These are phyloP conservation scores for Ceratocystis eucalypticola DNA, from an alignment of 2,329 filamentous ascomycete genomes.

Conservation along the genomic window DNA sequence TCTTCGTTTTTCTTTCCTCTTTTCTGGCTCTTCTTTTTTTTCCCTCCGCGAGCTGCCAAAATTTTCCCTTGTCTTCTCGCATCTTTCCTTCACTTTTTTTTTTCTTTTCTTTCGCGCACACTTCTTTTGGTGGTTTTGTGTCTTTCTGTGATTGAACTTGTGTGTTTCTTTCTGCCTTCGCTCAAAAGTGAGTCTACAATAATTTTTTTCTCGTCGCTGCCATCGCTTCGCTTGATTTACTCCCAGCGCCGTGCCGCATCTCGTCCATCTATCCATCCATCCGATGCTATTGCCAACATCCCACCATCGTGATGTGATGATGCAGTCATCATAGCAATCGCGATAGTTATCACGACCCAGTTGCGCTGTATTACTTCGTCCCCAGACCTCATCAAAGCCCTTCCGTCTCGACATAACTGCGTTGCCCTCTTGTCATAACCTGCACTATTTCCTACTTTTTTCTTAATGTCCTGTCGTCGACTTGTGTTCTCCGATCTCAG, in stretches of 20 bases:
- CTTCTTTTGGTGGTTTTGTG: slow-evolving; percentile 23
- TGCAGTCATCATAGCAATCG: slow-evolving; percentile 6
- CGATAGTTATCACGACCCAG: background rate
- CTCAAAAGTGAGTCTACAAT: slow-evolving; percentile 38
- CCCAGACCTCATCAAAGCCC: background rate
- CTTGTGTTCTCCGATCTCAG: background rate
- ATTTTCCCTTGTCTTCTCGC: slow-evolving; percentile 26
- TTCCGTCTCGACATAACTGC: background rate
- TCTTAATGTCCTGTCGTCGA: background rate
- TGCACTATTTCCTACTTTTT: background rate
- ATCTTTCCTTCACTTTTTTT: slow-evolving; percentile 23
- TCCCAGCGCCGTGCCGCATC: slow-evolving; percentile 8
- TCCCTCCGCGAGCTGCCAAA: slow-evolving; percentile 21
- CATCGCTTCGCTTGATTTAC: slow-evolving; percentile 9
- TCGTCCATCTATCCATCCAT: background rate
- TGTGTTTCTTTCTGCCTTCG: slow-evolving; percentile 25
- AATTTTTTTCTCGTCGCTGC: slow-evolving; percentile 15
- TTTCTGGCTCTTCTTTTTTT: slow-evolving; percentile 19
- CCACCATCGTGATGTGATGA: slow-evolving; percentile 13
- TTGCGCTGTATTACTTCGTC: background rate
- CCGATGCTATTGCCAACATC: background rate
- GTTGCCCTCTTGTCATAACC: too few relatives aligned
- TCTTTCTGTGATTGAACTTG: slow-evolving; percentile 22
- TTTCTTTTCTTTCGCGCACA: slow-evolving; percentile 32
- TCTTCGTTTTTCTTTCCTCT: slow-evolving; percentile 12